A percentile compares a stretch with the other conserved stretches of the same genome.
phyloP scores from a whole-genome alignment of 257 asterid genomes.

The Coffea canephora region DNA sequence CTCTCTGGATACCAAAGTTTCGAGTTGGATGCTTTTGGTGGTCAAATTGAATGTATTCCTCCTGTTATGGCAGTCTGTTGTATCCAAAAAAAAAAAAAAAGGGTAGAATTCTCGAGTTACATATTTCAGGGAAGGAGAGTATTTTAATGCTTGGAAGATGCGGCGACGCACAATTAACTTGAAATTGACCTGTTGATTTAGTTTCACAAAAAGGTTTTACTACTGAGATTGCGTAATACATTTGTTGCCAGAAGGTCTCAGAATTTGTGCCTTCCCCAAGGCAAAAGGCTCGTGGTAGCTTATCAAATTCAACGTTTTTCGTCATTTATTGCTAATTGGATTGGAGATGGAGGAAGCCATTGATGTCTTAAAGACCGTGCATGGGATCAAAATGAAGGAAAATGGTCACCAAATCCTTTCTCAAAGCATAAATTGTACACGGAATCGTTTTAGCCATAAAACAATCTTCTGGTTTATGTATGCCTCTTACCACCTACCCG shows the following conservation, averaged over 20 bases:
- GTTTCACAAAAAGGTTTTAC: neutral
- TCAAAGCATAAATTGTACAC: neutral
- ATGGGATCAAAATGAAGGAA: no score
- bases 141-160: neutral
- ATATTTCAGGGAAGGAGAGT: neutral
- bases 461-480: neutral
- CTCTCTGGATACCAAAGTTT: neutral
- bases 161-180: no score
- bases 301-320: neutral
- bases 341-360: no score
- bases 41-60: conserved; percentile 8
- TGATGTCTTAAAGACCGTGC: no score
- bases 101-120: neutral
- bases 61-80: neutral
- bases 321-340: no score
- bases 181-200: neutral
- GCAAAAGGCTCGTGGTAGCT: no score
- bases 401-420: no score
- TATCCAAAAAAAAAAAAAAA: neutral
- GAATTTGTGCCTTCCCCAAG: neutral
- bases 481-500: no score
- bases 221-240: neutral
- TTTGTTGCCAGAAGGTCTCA: neutral
- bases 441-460: neutral
- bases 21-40: neutral